Percentiles rank a stretch among this genome's conserved stretches.
Evolutionary conservation across 495 filamentous ascomycete genomes (phyloP).

Genomic region (Entonaema liquescens): DNA sequence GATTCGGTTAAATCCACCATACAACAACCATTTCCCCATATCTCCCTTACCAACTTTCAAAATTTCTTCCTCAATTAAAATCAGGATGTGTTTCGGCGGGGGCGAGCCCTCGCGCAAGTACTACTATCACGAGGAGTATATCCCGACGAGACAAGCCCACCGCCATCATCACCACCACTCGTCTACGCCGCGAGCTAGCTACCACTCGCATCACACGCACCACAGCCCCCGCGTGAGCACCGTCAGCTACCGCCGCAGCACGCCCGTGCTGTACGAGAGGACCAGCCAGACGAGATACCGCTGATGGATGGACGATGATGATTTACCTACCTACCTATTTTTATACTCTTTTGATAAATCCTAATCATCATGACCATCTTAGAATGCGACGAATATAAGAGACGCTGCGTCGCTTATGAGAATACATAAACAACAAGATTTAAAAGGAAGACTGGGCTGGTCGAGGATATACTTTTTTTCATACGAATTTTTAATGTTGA

Average conservation of each 20-base stretch:
- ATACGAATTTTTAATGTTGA: background rate
- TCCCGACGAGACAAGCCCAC: slow-evolving; percentile 48
- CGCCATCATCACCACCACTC: slow-evolving; percentile 45
- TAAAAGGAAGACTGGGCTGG: background rate
- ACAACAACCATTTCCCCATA: background rate
- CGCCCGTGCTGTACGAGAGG: slow-evolving; percentile 46
- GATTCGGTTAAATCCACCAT: background rate
- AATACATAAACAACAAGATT: background rate
- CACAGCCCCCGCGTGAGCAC: slow-evolving; percentile 51
- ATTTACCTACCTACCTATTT: background rate
- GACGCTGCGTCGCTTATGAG: background rate
- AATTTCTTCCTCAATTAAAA: slow-evolving; percentile 5
- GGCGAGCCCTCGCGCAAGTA: slow-evolving; percentile 51
- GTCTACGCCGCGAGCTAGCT: slow-evolving; percentile 32
- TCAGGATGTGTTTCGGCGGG: slow-evolving; percentile 55
- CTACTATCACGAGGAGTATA: slow-evolving; percentile 61
- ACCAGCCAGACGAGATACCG: slow-evolving; percentile 45
- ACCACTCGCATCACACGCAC: slow-evolving; percentile 42
- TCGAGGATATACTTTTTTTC: background rate
- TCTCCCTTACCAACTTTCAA: background rate
- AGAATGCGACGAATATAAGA: background rate
- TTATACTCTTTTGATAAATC: background rate
- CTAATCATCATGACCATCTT: background rate
- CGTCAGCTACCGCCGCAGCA: slow-evolving; percentile 44
- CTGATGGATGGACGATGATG: slow-evolving; percentile 17